Evolutionary conservation across 257 asterid species (phyloP).

Genomic region (Ligustrum vulgare): DNA sequence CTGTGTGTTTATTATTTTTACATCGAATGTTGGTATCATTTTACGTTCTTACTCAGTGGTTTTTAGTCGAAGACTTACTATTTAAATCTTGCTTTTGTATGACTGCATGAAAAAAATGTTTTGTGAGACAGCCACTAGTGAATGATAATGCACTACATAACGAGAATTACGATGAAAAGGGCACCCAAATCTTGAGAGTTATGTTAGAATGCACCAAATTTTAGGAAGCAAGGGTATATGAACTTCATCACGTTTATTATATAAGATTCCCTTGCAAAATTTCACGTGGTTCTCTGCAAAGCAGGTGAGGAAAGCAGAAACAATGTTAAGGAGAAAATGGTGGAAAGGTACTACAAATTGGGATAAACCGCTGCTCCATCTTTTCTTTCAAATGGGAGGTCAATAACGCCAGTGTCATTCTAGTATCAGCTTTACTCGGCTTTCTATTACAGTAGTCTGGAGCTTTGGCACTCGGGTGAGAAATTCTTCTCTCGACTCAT

Average conservation of each 20-base stretch:
- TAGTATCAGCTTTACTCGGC: slow-evolving; percentile 74
- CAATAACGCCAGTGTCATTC: slow-evolving; percentile 47
- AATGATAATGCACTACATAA: no score
- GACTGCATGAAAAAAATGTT: no score
- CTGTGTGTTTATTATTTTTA: no score
- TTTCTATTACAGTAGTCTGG: slow-evolving; percentile 93
- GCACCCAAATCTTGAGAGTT: slow-evolving; percentile 21
- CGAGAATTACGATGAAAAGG: no score
- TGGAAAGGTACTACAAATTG: slow-evolving; percentile 40
- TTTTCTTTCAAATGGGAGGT: slow-evolving; percentile 54
- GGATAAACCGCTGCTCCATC: neutral
- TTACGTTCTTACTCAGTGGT: no score
- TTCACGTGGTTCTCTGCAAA: slow-evolving; percentile 23
- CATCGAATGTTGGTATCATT: no score
- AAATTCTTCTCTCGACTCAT: neutral
- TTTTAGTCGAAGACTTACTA: no score
- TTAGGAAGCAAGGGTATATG: neutral
- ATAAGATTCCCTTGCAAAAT: neutral
- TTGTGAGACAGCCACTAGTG: no score
- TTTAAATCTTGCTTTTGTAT: no score
- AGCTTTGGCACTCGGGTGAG: slow-evolving; percentile 89
- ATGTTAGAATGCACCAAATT: neutral
- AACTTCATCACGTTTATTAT: neutral
- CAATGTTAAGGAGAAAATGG: slow-evolving; percentile 76
- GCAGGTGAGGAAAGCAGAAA: slow-evolving; percentile 88